Evolutionary conservation across 2,329 filamentous ascomycete genomes (phyloP).

Genomic region (Pseudocercospora macadamiae): DNA sequence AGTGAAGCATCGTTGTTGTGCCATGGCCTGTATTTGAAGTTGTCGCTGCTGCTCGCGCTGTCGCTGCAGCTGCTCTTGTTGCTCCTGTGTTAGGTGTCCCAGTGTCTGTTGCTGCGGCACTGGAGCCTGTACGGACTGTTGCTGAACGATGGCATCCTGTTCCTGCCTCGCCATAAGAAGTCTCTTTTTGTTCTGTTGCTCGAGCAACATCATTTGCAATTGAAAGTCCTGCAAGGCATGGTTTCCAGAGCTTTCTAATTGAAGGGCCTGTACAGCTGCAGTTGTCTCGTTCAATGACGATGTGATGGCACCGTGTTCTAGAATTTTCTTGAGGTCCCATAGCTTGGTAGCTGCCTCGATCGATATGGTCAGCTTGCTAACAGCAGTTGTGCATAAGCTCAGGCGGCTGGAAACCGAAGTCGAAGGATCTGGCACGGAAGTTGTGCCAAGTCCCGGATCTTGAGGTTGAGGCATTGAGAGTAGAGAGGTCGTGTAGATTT

Average conservation of each 20-base stretch:
- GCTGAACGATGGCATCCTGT: too few species aligned
- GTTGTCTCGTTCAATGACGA: background rate
- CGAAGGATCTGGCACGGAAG: background rate
- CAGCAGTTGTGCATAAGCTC: slow-evolving; percentile 3
- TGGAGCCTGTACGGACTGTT: background rate
- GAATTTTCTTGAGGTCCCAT: slow-evolving; percentile 3
- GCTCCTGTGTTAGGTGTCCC: background rate
- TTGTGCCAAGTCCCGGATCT: background rate
- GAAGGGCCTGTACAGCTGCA: background rate
- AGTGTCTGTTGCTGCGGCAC: background rate
- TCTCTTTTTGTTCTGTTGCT: slow-evolving; percentile 82
- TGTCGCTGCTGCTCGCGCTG: too few species aligned
- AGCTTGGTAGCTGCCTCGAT: slow-evolving; percentile 12
- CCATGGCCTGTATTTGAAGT: background rate
- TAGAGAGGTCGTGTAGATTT: background rate
- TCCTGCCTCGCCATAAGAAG: slow-evolving; percentile 80
- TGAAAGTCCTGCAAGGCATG: slow-evolving; percentile 72
- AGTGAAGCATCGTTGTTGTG: background rate
- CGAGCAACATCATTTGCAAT: slow-evolving; percentile 81
- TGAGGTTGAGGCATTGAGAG: background rate
- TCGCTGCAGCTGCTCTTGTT: background rate
- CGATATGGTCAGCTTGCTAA: slow-evolving; percentile 1
- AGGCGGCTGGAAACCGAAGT: background rate
- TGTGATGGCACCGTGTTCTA: slow-evolving; percentile 3
- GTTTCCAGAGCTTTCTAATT: background rate